Base-by-base conservation (phyloP, 441 rosid genomes). In the Codiaeum variegatum region DNA sequence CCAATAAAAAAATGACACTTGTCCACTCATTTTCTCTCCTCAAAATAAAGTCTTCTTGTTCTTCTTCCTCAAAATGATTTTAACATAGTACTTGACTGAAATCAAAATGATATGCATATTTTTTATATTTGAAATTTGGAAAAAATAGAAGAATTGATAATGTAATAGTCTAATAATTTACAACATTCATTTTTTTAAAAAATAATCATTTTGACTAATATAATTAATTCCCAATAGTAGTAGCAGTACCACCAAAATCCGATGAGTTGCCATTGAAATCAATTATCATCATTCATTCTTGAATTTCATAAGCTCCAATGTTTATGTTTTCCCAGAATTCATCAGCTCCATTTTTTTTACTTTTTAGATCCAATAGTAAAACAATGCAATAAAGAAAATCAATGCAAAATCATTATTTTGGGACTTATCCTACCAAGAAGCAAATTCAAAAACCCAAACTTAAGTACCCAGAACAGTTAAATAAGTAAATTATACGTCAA, bases 221-320 rank as follows among this genome's bases (percentile, higher is more conserved):
- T 3, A 1, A 32, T 52, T 9, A 3, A 15, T 47, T 29, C 21
- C 77, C 56, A 21, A 1, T 38, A 19, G 76, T 15, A 62, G 64
- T 69, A 31, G 73, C 74, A 6, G 74, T 75, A 4, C 69, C 83
- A 1, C 83, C 72, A 38, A 87, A 84, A 75, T 85, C 88, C 9
- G 86, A 81, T 0, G 89, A 85, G 40, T 78, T 79, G 6, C 76
- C 82, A 2, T 66, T 76, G 15, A 76, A 77, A 64, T 75, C 86
- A 87, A 85, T 79, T 78, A 58, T 34, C 82, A 1, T 77, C 86
- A 81, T 76, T 88, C 80, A 78, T 44, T 85, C 74, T 29, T 76
- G 70, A 56, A 89, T 29, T 1, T 86, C 88, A 0, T 78, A 86
- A 8, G 75, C 84, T 5, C 73, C 76, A 0, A 66, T 49, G 28